Base-by-base conservation (phyloP, 116 monocot genomes). In the Phalaenopsis hybrid region DNA sequence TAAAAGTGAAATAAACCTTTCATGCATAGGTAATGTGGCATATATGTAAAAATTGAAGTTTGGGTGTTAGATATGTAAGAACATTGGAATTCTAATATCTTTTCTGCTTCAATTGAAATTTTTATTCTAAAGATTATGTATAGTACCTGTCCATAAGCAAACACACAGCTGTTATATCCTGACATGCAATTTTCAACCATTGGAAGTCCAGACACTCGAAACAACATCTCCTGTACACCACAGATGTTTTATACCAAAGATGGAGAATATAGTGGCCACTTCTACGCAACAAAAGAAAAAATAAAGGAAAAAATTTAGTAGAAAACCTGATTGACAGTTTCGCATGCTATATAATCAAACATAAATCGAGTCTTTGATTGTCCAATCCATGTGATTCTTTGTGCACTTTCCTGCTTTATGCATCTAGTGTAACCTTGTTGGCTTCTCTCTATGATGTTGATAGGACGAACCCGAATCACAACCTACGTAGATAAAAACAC, bases 181-280 rank as follows among this genome's bases (percentile, higher is more conserved):
- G 97, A 92, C 81, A 97, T 89, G 61, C 97, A 97, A 82, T 97
- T 97, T 85, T 97, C 97, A 78, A 97, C 89, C 91, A 97, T 92
- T 28, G 97, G 97, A 77, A 94, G 79, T 55, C 94, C 97, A 37
- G 91, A 83, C n/a, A 92, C 92, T 65, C 94, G 83, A 81, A 97
- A 97, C 45, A 97, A 86, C 83, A 86, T 85, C 21, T 97, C 97
- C 97, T 96, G 86, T 76, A 83, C 33, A 85, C 20, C 74, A 43
- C 49, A 20, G 25, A 4, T 63, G n/a, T 78, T 65, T 51, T 78
- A 52, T 13, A 63, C 17, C 17, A 68, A 31, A 70, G 16, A n/a
- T 25, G 20, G 28, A 45, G 7, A 10, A 69, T 48, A 69, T 49
- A 78, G 37, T 63, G 25, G 9, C 50, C 11, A 13, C 8, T 49